These are phyloP conservation scores for Phytophthora meadii DNA, from an alignment of 352 stramenopile genomes.

Conservation along the genomic window DNA sequence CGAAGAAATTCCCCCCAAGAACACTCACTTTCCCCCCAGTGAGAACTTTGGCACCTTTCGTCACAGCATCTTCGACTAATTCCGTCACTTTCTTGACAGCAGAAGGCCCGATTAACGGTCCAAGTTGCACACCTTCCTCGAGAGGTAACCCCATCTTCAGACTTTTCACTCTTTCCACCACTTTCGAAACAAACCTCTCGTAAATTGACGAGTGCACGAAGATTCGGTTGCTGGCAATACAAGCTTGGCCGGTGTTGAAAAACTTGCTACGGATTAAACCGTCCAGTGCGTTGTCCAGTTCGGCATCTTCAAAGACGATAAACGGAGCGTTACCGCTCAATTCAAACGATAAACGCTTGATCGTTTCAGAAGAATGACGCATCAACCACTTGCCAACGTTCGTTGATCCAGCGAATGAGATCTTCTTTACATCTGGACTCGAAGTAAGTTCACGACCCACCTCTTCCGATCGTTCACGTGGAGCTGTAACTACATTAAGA, in stretches of 20 bases:
- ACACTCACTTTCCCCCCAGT: conserved; percentile 73
- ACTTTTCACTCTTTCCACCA: conserved; percentile 66
- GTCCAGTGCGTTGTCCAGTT: conserved; percentile 76
- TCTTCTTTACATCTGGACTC: conserved; percentile 78
- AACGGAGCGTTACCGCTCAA: conserved; percentile 91
- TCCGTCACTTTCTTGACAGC: conserved; percentile 88
- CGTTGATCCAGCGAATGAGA: conserved; percentile 89
- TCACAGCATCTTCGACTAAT: conserved; percentile 88
- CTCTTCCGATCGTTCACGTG: conserved; percentile 59
- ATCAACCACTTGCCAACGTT: conserved; percentile 80
- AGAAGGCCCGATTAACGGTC: conserved; percentile 92
- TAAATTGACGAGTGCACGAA: conserved; percentile 93
- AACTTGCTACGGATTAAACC: conserved; percentile 82
- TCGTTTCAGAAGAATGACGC: conserved; percentile 66
- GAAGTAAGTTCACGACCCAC: conserved; percentile 80
- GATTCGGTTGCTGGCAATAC: conserved; percentile 88
- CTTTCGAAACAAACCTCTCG: conserved; percentile 87
- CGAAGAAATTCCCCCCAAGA: conserved; percentile 91
- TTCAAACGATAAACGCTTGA: conserved; percentile 82
- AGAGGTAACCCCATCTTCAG: conserved; percentile 90
- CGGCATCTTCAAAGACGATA: conserved; percentile 90
- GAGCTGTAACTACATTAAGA: conserved; percentile 85
- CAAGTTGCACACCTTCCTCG: conserved; percentile 77
- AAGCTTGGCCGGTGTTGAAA: conserved; percentile 81
- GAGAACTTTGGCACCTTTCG: conserved; percentile 88